A percentile compares a stretch with the other conserved stretches of the same genome.
phyloP scores from a whole-genome alignment of 148 eudicot genomes.

The Camellia granthamiana region DNA sequence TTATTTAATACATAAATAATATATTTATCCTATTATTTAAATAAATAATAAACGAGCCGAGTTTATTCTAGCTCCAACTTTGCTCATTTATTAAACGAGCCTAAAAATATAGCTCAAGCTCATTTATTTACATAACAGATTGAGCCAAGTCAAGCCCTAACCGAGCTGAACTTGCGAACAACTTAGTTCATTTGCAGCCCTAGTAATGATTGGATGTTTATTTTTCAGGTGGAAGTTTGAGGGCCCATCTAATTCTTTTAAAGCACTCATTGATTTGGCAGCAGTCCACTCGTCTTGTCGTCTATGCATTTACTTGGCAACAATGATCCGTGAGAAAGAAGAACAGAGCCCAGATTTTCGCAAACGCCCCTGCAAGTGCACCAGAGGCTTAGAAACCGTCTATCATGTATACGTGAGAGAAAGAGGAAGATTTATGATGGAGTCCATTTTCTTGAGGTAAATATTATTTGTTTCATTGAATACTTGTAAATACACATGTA shows the following conservation, averaged over 20 bases:
- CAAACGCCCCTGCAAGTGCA: conserved; percentile 90
- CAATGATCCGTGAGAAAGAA: conserved; percentile 62
- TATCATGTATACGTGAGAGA: conserved; percentile 86
- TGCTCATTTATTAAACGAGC: too few species aligned
- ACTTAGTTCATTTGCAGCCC: too few species aligned
- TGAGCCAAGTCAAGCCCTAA: too few species aligned
- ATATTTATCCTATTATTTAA: too few species aligned
- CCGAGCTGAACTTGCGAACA: too few species aligned
- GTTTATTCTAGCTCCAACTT: too few species aligned
- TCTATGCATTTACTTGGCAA: conserved; percentile 79
- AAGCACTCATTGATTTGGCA: conserved; percentile 96
- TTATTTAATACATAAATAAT: too few species aligned
- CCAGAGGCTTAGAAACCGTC: conserved; percentile 56
- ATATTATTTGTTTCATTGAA: background rate
- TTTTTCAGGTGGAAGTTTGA: conserved; percentile 81
- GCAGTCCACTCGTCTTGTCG: conserved; percentile 99
- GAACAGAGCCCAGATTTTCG: conserved; percentile 40
- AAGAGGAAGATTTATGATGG: conserved; percentile 86
- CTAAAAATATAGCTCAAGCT: too few species aligned
- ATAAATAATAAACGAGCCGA: too few species aligned
- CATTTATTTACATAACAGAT: too few species aligned
- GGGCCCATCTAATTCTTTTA: conserved; percentile 89
- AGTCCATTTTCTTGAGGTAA: conserved; percentile 82
- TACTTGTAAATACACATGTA: background rate
- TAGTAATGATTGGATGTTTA: background rate